Percentiles rank a stretch among this genome's conserved stretches.
Conservation (phyloP, 805 yeast species). For the Candida mattraensis region DNA sequence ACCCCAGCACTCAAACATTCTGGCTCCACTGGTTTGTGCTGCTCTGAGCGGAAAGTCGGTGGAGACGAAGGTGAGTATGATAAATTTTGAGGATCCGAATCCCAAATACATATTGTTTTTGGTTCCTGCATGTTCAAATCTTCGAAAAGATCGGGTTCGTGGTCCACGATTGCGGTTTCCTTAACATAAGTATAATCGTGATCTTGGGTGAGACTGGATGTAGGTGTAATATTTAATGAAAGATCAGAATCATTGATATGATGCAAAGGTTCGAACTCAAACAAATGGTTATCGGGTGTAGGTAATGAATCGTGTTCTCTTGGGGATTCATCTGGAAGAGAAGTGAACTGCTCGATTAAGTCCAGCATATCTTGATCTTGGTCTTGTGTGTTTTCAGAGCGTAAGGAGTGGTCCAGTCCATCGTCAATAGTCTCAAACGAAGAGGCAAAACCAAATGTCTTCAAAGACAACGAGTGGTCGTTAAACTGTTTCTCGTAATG, state of each 20-base stretch:
- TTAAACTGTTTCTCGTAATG: neutral
- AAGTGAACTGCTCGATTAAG: conserved; percentile 8
- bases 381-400: neutral
- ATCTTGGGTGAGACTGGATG: conserved; percentile 11
- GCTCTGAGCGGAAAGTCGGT: neutral
- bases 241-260: conserved; percentile 7
- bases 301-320: conserved; percentile 10
- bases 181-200: conserved; percentile 6
- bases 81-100: neutral
- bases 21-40: conserved; percentile 1
- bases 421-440: conserved; percentile 6
- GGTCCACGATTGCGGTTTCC: neutral
- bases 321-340: conserved; percentile 7
- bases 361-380: conserved; percentile 10
- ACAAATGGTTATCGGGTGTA: conserved; percentile 13
- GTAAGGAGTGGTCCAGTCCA: neutral
- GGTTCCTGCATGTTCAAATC: conserved; percentile 5
- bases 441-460: conserved; percentile 7
- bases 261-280: conserved; percentile 12
- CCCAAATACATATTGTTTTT: conserved; percentile 3
- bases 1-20: conserved; percentile 6
- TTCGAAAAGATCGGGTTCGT: conserved; percentile 1
- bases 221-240: conserved; percentile 12
- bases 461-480: neutral
- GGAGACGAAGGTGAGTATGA: neutral